A percentile compares a stretch with the other conserved stretches of the same genome.
Conservation (phyloP, 345 rosid genomes). For the Gossypium turneri region DNA sequence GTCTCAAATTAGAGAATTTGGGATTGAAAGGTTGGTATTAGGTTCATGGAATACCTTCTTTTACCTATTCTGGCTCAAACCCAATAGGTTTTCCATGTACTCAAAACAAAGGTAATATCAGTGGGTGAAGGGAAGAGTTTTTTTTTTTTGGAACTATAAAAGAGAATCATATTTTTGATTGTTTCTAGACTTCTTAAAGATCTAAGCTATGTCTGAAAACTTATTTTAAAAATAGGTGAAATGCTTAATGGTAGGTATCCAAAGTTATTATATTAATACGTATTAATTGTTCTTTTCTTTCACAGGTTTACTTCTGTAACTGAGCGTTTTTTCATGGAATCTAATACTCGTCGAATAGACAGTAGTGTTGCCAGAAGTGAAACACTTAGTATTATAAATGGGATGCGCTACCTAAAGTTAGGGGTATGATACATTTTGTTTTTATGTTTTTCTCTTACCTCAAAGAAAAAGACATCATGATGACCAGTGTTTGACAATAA, state of each 20-base stretch:
- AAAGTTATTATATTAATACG: too few relatives aligned
- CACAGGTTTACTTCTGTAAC: conserved; percentile 93
- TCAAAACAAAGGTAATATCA: not conserved
- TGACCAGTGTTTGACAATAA: conserved; percentile 26
- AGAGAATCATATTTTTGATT: not conserved
- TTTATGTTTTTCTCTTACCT: conserved; percentile 6
- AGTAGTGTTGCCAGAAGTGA: conserved; percentile 84
- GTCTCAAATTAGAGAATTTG: not conserved
- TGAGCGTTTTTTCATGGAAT: conserved; percentile 92
- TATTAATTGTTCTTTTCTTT: not conserved
- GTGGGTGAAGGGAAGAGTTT: not conserved
- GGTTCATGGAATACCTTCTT: not conserved
- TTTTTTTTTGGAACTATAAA: not conserved
- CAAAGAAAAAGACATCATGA: not conserved
- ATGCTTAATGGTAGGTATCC: too few relatives aligned
- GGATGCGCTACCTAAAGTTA: conserved; percentile 96
- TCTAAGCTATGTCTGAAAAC: not conserved
- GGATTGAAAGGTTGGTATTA: not conserved
- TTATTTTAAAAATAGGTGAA: not conserved
- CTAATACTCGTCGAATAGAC: conserved; percentile 83
- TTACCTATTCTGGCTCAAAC: not conserved
- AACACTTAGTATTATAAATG: conserved; percentile 89
- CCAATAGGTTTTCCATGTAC: not conserved
- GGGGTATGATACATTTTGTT: conserved; percentile 52
- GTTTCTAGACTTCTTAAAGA: not conserved